phyloP scores from a whole-genome alignment of 2,329 filamentous ascomycete genomes.

The Alternaria gaisen region DNA sequence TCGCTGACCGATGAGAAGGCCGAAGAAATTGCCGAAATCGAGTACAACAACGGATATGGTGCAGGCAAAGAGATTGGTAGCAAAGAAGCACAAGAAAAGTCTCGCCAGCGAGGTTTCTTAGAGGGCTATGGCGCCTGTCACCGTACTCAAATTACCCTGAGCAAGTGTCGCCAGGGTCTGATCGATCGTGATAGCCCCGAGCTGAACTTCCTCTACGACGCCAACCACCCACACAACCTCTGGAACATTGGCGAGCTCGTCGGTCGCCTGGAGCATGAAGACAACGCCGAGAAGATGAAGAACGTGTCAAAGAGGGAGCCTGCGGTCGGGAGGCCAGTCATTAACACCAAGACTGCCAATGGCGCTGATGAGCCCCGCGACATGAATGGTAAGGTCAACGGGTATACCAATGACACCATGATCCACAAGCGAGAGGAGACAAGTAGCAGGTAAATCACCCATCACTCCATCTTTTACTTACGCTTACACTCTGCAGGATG shows the following conservation, averaged over 20 bases:
- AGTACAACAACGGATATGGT: conserved; percentile 22
- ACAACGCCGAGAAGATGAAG: neutral
- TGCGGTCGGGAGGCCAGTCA: neutral
- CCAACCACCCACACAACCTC: conserved; percentile 24
- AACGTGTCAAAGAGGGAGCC: rapidly evolving
- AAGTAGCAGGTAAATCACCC: conserved; percentile 14
- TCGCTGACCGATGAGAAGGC: conserved; percentile 2
- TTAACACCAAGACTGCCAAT: neutral
- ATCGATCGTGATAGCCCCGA: conserved; percentile 27
- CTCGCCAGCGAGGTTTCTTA: conserved; percentile 16
- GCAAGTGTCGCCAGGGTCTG: conserved; percentile 23
- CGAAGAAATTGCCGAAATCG: conserved; percentile 8
- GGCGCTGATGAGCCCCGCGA: neutral
- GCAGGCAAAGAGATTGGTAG: conserved; percentile 13
- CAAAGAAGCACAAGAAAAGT: neutral
- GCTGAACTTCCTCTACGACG: conserved; percentile 32
- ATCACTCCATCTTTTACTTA: too few relatives aligned
- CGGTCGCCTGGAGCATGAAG: conserved; percentile 1
- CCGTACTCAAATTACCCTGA: conserved; percentile 15
- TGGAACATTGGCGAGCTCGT: conserved; percentile 22
- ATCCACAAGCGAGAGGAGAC: conserved; percentile 6
- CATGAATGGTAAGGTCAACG: neutral
- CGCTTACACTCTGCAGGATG: neutral
- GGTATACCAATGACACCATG: neutral
- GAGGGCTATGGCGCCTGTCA: conserved; percentile 33